Base-by-base conservation (phyloP, 805 yeast genomes). In the Osmozyma mogii region DNA sequence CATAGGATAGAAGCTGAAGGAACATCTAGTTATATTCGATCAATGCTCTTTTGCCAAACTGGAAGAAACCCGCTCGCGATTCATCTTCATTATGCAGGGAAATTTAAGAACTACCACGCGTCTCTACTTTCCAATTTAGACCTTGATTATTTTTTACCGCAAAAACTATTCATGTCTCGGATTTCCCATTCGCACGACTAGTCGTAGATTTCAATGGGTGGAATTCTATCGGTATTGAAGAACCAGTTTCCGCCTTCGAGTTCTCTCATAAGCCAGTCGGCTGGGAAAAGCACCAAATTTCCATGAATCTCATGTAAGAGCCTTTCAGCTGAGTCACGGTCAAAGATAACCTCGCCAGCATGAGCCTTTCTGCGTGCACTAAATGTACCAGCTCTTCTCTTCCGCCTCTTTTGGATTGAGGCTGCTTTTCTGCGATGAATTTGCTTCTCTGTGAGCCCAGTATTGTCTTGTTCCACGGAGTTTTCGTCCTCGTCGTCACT, bases 201-300 rank as follows among this genome's bases (percentile, higher is more conserved):
- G 19, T 43, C 44, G 52, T 83, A 92, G 30, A 92, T 89, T 50
- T 92, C 97, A 32, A 92, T 75, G 1, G 98, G 98, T 4, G 97
- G 96, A 16, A 92, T 63, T 47, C 95, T 75, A 50, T 92, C 98
- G 28, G 94, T 78, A 45, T 80, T 84, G 62, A 84, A 88, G 52
- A 87, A 88, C 97, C 97, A 89, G 49, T 94, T 92, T 8, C 84
- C 89, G 5, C 84, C 74, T 34, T 88, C 95, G 17, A 87, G 72
- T 55, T 92, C 98, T 35, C 77, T 71, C 44, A 72, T 63, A 24
- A 92, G 66, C 98, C 98, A 92, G 37, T 85, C 85, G 1, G 83
- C 68, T 0, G 98, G 97, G 63, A 88, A 89, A n/a, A 80, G 52
- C 5, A 92, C 96, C 42, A 92, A 57, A 49, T 92, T 82, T 2